Evolutionary conservation across 352 stramenopile genomes (phyloP), one percentile per base, ranked within the genome.

Genomic region (Phytophthora tentaculata): DNA sequence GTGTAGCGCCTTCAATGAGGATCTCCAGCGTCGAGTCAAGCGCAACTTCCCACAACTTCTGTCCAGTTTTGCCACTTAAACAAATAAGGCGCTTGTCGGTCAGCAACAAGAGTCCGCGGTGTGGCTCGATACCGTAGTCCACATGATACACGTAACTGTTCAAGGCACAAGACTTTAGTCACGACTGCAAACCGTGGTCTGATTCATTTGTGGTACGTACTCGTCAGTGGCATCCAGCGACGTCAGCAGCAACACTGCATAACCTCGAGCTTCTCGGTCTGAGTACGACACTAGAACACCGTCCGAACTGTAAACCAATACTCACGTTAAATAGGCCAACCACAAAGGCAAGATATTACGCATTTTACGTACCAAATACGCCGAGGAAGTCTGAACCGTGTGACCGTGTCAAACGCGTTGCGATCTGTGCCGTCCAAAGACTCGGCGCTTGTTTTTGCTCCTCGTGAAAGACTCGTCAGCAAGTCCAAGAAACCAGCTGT

Each of bases 51-150:
- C 88, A 95, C 22, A 93, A 52, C 55, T 89, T 91, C 45, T 93
- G 84, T 4, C 88, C 86, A 22, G 83, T 95, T 44, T 78, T 84
- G 8, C 80, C 78, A 22, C 82, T 92, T 35, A 95, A 67, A 57
- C 88, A 95, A 41, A 91, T 77, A 14, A 95, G 77, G 6, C 88
- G 86, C 67, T 95, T 95, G 62, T 95, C 85, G 3, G 88, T 95
- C 26, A 95, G 82, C 65, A 95, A 61, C 29, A 95, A 66, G 22
- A 95, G 74, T 0, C 87, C 87, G 1, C 84, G 83, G 35, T 84
- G 76, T 1, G 80, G 71, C 20, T 91, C 84, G 5, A 89, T 73
- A 10, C 84, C 84, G 53, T 92, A 92, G 65, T 94, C 86, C 13
- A 94, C 74, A 59, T 95, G 88, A 64, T 88, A 95, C 22, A 95